Conservation (phyloP, 306 rosid genomes). For the Castanea mollissima region DNA sequence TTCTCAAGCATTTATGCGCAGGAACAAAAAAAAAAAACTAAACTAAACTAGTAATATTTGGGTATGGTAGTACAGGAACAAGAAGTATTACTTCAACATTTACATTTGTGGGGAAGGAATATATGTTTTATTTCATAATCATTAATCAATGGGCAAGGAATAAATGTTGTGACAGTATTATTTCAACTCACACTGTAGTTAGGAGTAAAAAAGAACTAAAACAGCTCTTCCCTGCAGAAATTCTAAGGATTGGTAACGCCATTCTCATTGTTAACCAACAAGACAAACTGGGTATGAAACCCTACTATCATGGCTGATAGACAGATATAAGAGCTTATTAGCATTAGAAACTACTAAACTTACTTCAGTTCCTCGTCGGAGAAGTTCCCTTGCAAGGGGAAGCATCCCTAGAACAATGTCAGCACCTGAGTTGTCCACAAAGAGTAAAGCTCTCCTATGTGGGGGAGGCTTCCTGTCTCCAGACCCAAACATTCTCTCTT, state of each 20-base stretch:
- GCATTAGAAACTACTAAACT: slow-evolving; percentile 23
- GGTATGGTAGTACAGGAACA: too few species aligned
- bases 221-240: neutral
- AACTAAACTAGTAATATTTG: too few species aligned
- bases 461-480: slow-evolving; percentile 53
- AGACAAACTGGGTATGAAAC: neutral
- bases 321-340: neutral
- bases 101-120: too few species aligned
- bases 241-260: neutral
- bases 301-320: neutral
- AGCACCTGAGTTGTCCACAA: slow-evolving; percentile 96
- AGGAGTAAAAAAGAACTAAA: neutral
- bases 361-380: slow-evolving; percentile 93
- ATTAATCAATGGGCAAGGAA: too few species aligned
- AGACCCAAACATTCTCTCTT: slow-evolving; percentile 76
- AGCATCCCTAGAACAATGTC: slow-evolving; percentile 98
- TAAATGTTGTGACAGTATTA: too few species aligned
- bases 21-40: too few species aligned
- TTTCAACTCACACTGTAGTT: neutral
- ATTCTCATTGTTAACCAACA: neutral
- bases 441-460: slow-evolving; percentile 86
- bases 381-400: slow-evolving; percentile 97
- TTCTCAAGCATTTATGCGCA: too few species aligned
- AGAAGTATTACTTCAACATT: too few species aligned
- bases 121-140: too few species aligned